Conservation (phyloP, 805 yeast genomes). For the Cyberlindnera samutprakarnensis region DNA sequence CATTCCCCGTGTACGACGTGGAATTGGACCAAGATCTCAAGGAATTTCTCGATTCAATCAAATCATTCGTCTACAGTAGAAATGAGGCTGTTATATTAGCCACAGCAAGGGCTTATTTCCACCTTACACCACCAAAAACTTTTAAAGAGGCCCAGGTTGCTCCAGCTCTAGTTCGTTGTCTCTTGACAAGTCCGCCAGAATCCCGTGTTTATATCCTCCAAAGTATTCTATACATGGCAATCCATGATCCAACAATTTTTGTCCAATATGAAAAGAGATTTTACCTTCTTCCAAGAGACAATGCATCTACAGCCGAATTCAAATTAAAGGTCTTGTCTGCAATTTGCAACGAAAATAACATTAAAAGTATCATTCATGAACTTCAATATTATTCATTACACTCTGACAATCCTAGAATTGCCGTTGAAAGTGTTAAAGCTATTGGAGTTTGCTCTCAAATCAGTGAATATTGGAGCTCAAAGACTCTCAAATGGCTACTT, state of each 20-base stretch:
- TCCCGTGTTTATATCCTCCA: conserved; percentile 36
- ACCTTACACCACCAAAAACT: conserved; percentile 49
- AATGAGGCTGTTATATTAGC: conserved; percentile 59
- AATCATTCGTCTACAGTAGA: conserved; percentile 38
- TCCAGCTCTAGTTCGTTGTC: conserved; percentile 38
- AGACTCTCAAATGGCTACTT: conserved; percentile 59
- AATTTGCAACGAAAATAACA: conserved; percentile 47
- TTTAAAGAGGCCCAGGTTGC: conserved; percentile 44
- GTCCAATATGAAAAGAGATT: conserved; percentile 38
- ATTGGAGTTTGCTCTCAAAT: conserved; percentile 54
- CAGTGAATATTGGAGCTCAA: conserved; percentile 39
- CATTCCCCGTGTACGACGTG: conserved; percentile 34
- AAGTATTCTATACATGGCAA: conserved; percentile 34
- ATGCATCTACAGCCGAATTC: conserved; percentile 31
- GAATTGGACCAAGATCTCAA: conserved; percentile 48
- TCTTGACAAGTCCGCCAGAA: conserved; percentile 26
- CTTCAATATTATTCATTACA: conserved; percentile 47
- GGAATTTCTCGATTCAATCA: conserved; percentile 42
- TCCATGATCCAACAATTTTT: conserved; percentile 29
- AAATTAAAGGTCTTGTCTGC: conserved; percentile 59
- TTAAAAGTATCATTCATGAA: conserved; percentile 48
- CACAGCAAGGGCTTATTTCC: conserved; percentile 46
- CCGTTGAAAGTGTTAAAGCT: conserved; percentile 48
- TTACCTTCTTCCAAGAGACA: conserved; percentile 50
- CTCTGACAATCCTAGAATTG: conserved; percentile 19